phyloP scores from a whole-genome alignment of 1,139 yeast species.

The Candida freyschussii region DNA sequence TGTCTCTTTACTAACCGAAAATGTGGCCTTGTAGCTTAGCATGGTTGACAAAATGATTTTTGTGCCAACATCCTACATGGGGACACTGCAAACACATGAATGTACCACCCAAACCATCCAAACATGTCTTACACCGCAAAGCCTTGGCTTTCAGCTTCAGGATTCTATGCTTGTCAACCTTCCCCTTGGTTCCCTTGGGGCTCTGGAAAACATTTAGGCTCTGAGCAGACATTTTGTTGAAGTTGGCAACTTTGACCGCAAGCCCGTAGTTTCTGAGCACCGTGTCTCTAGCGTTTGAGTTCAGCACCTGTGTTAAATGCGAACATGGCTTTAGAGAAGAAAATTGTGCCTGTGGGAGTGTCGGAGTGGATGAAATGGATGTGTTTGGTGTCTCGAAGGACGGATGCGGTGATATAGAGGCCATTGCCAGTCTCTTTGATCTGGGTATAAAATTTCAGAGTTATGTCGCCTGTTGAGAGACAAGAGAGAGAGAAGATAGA shows the following conservation, averaged over 20 bases:
- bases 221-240: slow-evolving; percentile 27
- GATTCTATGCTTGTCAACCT: slow-evolving; percentile 35
- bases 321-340: slow-evolving; percentile 42
- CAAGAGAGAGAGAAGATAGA: too few relatives aligned
- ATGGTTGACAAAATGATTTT: slow-evolving; percentile 59
- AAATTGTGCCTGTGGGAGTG: slow-evolving; percentile 2
- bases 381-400: slow-evolving; percentile 3
- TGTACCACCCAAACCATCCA: slow-evolving; percentile 26
- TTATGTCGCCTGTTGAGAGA: too few relatives aligned
- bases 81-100: slow-evolving; percentile 83
- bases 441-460: too few relatives aligned
- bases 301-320: slow-evolving; percentile 50
- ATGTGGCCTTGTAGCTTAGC: slow-evolving; percentile 59
- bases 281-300: slow-evolving; percentile 50
- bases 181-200: slow-evolving; percentile 26
- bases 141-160: slow-evolving; percentile 39
- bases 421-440: too few relatives aligned
- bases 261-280: slow-evolving; percentile 55
- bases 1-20: slow-evolving; percentile 46
- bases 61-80: slow-evolving; percentile 65
- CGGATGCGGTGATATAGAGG: slow-evolving; percentile 4
- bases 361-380: slow-evolving; percentile 2
- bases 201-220: slow-evolving; percentile 19
- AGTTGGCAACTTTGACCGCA: slow-evolving; percentile 46
- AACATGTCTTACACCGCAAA: slow-evolving; percentile 48